These are phyloP conservation scores for Amborella trichopoda DNA, from an alignment of 164 flowering plant genomes.

Conservation along the genomic window DNA sequence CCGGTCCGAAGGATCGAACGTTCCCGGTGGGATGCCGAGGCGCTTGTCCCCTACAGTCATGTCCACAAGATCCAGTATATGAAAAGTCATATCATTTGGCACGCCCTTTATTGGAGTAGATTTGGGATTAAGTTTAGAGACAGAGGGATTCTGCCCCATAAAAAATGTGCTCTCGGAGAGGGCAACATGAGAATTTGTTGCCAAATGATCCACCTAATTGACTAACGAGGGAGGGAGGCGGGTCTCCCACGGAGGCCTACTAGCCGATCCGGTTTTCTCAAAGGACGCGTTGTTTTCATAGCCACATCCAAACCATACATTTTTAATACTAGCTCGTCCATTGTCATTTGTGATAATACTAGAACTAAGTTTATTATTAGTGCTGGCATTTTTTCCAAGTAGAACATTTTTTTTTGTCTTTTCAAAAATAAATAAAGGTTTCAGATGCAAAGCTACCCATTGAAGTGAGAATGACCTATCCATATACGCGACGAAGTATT, in stretches of 20 bases:
- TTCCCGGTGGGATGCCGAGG: conserved; percentile 33
- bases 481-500: conserved; percentile 58
- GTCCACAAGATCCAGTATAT: conserved; percentile 56
- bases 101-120: conserved; percentile 44
- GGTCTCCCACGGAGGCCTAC: conserved; percentile 89
- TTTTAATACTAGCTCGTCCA: too few relatives aligned
- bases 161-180: conserved; percentile 36
- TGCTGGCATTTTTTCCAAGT: too few relatives aligned
- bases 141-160: conserved; percentile 57
- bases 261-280: conserved; percentile 50
- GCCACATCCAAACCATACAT: conserved; percentile 85
- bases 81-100: conserved; percentile 58
- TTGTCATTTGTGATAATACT: too few relatives aligned
- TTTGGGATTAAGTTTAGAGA: not conserved
- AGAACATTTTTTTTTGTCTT: conserved; percentile 16
- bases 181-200: conserved; percentile 72
- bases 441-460: conserved; percentile 57
- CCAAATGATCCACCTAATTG: conserved; percentile 57
- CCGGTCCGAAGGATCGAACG: conserved; percentile 32
- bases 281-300: conserved; percentile 57
- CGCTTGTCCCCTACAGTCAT: conserved; percentile 52
- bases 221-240: conserved; percentile 59
- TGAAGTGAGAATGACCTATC: conserved; percentile 62
- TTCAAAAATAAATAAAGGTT: conserved; percentile 42
- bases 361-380: too few relatives aligned